A percentile compares a stretch with the other conserved stretches of the same genome.
Conservation (phyloP, 139 green algal species). For the Pleodorina starrii region DNA sequence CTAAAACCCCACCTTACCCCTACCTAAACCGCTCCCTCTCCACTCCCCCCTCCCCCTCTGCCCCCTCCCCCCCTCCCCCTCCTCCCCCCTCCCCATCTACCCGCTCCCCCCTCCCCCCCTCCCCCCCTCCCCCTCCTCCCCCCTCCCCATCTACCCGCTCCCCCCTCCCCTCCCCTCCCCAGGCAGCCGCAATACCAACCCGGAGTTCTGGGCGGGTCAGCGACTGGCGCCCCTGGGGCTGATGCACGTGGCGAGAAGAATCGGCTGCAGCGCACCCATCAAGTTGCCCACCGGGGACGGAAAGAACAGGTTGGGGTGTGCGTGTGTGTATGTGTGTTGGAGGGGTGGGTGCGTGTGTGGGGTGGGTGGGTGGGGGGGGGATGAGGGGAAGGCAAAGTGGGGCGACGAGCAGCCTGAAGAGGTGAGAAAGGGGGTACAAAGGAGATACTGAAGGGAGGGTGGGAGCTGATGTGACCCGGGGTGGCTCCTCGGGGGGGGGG, state of each 20-base stretch:
- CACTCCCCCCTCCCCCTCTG: not conserved
- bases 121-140: not conserved
- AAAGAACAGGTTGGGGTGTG: conserved; percentile 63
- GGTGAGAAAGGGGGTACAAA: too few relatives aligned
- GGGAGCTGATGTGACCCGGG: too few relatives aligned
- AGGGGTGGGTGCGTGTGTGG: too few relatives aligned
- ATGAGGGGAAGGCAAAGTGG: too few relatives aligned
- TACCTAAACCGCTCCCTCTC: not conserved
- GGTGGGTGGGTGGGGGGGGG: too few relatives aligned
- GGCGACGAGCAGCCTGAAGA: too few relatives aligned
- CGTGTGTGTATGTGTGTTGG: too few relatives aligned
- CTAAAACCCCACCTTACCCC: not conserved
- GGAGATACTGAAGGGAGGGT: too few relatives aligned
- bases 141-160: not conserved
- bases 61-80: not conserved
- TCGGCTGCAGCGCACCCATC: conserved; percentile 36
- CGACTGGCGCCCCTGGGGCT: conserved; percentile 67
- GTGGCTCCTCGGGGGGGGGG: too few relatives aligned
- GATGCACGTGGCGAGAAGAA: conserved; percentile 56
- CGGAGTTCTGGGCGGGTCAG: conserved; percentile 71
- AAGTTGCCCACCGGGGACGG: conserved; percentile 52
- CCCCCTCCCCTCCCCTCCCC: not conserved
- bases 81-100: not conserved
- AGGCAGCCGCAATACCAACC: conserved; percentile 48
- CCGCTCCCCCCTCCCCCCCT: not conserved